phyloP scores from a whole-genome alignment of 2,329 filamentous ascomycete species.

The Cercospora sp. region DNA sequence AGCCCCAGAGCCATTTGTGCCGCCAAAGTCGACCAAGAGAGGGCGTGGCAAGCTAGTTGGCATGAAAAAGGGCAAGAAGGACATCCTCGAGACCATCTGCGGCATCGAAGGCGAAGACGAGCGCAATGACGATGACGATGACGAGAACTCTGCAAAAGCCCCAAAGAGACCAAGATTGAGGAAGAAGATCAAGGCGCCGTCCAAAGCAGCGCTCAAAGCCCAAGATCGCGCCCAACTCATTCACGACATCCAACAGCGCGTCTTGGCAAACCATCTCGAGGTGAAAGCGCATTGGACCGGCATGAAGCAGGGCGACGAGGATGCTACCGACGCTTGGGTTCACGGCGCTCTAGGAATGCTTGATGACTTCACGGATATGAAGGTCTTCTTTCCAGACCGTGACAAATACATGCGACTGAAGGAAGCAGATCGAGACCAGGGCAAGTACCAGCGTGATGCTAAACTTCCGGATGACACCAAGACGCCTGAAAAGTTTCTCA shows the following conservation, averaged over 20 bases:
- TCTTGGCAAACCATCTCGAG: constrained; percentile 41
- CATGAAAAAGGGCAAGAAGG: constrained; percentile 2
- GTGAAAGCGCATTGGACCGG: constrained; percentile 46
- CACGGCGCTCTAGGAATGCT: constrained; percentile 60
- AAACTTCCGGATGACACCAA: constrained; percentile 40
- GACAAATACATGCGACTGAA: constrained; percentile 52
- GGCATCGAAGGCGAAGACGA: constrained; percentile 11
- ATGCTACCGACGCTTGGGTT: constrained; percentile 57
- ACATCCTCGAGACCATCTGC: constrained; percentile 1
- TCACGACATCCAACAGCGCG: constrained; percentile 25
- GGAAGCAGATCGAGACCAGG: constrained; percentile 35
- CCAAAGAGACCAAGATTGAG: constrained; percentile 25
- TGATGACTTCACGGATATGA: constrained; percentile 61
- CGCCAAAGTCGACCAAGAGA: constrained; percentile 9
- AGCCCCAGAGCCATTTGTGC: constrained; percentile 6
- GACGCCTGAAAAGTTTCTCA: constrained; percentile 62
- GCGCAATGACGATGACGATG: constrained; percentile 7
- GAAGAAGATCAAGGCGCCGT: constrained; percentile 17
- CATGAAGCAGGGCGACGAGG: constrained; percentile 47
- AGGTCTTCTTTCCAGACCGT: constrained; percentile 57
- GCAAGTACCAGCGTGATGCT: constrained; percentile 6
- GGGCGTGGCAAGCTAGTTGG: constrained; percentile 9
- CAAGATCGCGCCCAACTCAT: constrained; percentile 23
- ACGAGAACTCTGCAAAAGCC: constrained; percentile 7
- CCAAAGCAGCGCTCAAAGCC: constrained; percentile 15